These are phyloP conservation scores for Globisporangium iwayamae DNA, from an alignment of 352 stramenopile species.

Conservation along the genomic window DNA sequence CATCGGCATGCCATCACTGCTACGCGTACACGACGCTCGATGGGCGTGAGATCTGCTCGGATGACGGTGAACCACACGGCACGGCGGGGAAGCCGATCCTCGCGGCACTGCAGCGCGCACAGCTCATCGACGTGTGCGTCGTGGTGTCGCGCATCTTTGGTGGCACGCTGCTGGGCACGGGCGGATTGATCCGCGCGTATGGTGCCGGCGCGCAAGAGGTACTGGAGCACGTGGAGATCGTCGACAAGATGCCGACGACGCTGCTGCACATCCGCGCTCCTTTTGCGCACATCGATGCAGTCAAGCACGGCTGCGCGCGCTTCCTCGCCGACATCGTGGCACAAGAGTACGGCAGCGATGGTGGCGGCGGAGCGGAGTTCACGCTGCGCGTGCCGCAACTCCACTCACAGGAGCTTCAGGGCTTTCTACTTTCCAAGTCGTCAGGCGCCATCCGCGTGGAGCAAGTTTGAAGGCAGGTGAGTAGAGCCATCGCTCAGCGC, in stretches of 20 bases:
- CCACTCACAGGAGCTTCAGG: conserved; percentile 25
- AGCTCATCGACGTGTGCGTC: conserved; percentile 69
- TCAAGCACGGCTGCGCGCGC: conserved; percentile 46
- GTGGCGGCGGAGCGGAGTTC: conserved; percentile 32
- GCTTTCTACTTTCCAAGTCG: conserved; percentile 45
- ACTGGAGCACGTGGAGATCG: conserved; percentile 46
- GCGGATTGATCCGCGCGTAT: conserved; percentile 73
- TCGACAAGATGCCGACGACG: conserved; percentile 46
- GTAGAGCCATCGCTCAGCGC: neutral
- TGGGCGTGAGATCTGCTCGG: conserved; percentile 54
- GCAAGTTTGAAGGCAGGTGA: neutral
- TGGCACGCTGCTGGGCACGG: conserved; percentile 65
- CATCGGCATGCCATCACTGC: conserved; percentile 69
- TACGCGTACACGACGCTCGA: conserved; percentile 59
- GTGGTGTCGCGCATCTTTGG: conserved; percentile 76
- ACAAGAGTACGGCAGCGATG: conserved; percentile 25
- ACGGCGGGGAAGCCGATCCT: conserved; percentile 72
- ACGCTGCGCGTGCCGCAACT: conserved; percentile 36
- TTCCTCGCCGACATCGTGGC: conserved; percentile 40
- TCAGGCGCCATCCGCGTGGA: conserved; percentile 28
- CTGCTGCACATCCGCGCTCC: conserved; percentile 26
- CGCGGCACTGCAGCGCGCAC: conserved; percentile 43
- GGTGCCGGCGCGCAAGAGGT: conserved; percentile 50
- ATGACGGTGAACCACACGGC: conserved; percentile 74
- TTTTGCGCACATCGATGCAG: conserved; percentile 36